A percentile compares a stretch with the other conserved stretches of the same genome.
phyloP scores from a whole-genome alignment of 805 yeast genomes.

The Wickerhamiella australiensis region DNA sequence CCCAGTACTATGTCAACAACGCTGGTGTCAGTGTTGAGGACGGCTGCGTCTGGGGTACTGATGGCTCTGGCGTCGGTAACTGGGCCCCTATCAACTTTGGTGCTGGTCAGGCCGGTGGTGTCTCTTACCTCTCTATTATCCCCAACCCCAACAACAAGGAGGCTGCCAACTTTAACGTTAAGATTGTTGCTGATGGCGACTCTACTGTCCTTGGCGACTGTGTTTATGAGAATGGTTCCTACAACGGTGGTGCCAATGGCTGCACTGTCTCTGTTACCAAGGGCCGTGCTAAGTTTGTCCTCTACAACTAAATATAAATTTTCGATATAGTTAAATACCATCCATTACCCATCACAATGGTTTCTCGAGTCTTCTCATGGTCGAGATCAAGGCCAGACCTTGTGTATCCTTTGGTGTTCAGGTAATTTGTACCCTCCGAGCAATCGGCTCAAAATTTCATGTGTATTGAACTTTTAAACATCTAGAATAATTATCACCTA shows the following conservation, averaged over 20 bases:
- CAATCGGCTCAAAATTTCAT: neutral
- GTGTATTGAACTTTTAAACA: neutral
- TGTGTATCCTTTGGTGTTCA: too few relatives aligned
- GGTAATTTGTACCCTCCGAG: neutral
- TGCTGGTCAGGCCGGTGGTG: constrained; percentile 66
- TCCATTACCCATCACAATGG: too few relatives aligned
- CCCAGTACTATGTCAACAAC: constrained; percentile 94
- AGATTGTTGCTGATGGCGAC: constrained; percentile 62
- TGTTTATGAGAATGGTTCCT: constrained; percentile 63
- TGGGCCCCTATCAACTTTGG: constrained; percentile 97
- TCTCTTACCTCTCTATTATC: constrained; percentile 75
- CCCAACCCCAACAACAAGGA: constrained; percentile 84
- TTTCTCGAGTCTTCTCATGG: too few relatives aligned
- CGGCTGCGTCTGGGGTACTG: constrained; percentile 89
- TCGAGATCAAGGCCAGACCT: too few relatives aligned
- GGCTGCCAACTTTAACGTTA: constrained; percentile 60
- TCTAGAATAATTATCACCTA: neutral
- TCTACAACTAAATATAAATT: constrained; percentile 35
- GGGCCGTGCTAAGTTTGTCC: constrained; percentile 76
- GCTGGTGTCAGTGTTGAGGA: constrained; percentile 85
- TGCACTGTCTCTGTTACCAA: constrained; percentile 84
- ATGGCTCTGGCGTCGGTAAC: constrained; percentile 78
- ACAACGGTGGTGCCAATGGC: constrained; percentile 69
- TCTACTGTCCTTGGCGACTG: constrained; percentile 61
- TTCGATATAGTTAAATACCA: neutral